Base-by-base conservation (phyloP, 257 asterid species). In the Perilla frutescens region DNA sequence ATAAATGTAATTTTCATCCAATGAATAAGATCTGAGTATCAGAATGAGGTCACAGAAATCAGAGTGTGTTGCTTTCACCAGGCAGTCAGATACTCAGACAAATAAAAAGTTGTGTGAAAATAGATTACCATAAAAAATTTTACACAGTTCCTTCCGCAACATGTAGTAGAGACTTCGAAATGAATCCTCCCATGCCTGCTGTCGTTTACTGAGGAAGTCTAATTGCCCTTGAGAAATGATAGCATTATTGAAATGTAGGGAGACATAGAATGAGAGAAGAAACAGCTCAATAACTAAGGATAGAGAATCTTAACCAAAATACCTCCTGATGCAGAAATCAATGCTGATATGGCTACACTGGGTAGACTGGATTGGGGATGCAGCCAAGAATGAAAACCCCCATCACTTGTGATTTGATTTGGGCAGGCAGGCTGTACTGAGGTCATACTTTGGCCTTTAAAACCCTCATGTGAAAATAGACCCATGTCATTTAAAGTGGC, bases 341-440 rank as follows among this genome's bases (percentile, higher is more conserved):
- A 81, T 45, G 93, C 94, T 70, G 97, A 84, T 83, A 95, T 87
- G 60, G 79, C 97, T 68, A 81, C 84, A 79, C 81, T 84, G 47
- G 98, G 92, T 81, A 92, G 86, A 76, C 84, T 75, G 76, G 90
- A 90, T 78, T 95, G 97, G 32, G 99, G 99, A 78, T 90, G 88
- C 87, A 90, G 85, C 98, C 99, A 95, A 63, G 97, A 91, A 84
- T 78, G 82, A 51, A 83, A 72, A 50, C 54, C 55, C 73, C 80
- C 78, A 47, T 40, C 68, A 60, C 72, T 74, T 15, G 60, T 67
- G 41, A 41, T 58, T 62, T 76, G 79, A 53, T 82, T 53, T 20
- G 76, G 61, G 60, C 86, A 86, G 72, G 76, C 59, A 72, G 84
- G 76, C 76, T 77, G 83, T 65, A 84, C 56, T 41, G 81, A 73